Evolutionary conservation across 768 basidiomycete genomes (phyloP).

Genomic region (Mycena amicta): DNA sequence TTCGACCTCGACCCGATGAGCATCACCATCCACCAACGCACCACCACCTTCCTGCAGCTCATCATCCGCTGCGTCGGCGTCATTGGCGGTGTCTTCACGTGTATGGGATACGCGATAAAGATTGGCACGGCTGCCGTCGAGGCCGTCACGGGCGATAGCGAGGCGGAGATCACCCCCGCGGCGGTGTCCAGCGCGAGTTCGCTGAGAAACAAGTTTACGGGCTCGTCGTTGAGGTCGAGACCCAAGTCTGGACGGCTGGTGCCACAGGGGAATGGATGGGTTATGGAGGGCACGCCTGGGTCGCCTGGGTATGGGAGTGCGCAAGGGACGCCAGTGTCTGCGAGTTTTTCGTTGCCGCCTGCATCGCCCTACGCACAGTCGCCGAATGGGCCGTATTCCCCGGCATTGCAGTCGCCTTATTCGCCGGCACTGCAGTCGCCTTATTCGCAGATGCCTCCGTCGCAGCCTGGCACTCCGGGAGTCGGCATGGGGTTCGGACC

Average conservation of each 20-base stretch:
- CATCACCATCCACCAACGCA: slow-evolving; percentile 85
- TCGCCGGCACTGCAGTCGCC: slow-evolving; percentile 9
- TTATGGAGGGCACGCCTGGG: slow-evolving; percentile 49
- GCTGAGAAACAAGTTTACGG: slow-evolving; percentile 68
- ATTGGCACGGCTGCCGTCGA: slow-evolving; percentile 67
- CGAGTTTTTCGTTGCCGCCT: slow-evolving; percentile 4
- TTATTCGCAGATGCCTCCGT: slow-evolving; percentile 4
- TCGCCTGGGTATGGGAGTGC: slow-evolving; percentile 13
- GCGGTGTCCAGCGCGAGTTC: slow-evolving; percentile 69
- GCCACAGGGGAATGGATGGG: slow-evolving; percentile 63
- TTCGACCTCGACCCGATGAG: slow-evolving; percentile 92
- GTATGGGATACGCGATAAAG: slow-evolving; percentile 75
- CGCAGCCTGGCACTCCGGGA: slow-evolving; percentile 26
- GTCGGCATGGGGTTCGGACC: not conserved
- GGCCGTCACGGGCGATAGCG: slow-evolving; percentile 58
- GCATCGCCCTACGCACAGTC: slow-evolving; percentile 4
- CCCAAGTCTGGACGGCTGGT: slow-evolving; percentile 46
- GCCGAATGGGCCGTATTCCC: not conserved
- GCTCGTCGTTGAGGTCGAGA: slow-evolving; percentile 64
- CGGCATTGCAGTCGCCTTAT: slow-evolving; percentile 3
- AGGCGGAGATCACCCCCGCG: slow-evolving; percentile 46
- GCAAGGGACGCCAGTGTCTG: slow-evolving; percentile 13
- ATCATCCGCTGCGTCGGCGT: slow-evolving; percentile 87
- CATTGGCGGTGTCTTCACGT: slow-evolving; percentile 88
- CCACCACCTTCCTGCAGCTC: slow-evolving; percentile 79